phyloP scores from a whole-genome alignment of 495 filamentous ascomycete species.

The Poronia punctata region DNA sequence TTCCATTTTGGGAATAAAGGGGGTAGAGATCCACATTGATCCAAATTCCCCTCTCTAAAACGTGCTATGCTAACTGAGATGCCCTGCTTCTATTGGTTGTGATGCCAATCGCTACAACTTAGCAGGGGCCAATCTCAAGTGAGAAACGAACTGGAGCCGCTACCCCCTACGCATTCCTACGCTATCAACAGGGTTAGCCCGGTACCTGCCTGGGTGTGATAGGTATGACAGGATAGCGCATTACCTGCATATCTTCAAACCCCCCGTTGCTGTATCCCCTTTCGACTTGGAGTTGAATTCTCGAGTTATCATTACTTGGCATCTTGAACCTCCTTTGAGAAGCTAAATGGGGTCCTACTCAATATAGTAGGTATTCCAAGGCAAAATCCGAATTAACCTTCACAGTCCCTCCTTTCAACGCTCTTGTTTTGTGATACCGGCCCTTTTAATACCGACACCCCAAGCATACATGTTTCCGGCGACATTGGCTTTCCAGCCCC shows the following conservation, averaged over 20 bases:
- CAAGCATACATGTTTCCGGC: neutral
- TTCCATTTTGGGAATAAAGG: no score
- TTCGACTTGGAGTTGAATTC: neutral
- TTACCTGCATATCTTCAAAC: constrained; percentile 2
- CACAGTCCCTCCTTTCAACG: neutral
- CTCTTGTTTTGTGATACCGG: neutral
- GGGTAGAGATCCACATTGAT: no score
- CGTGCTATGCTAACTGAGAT: no score
- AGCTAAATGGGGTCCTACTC: constrained; percentile 3
- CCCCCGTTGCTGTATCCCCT: constrained; percentile 1
- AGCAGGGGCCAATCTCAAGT: no score
- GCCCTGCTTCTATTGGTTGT: no score
- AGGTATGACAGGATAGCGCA: neutral
- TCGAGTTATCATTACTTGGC: constrained; percentile 4
- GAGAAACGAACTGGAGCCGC: no score
- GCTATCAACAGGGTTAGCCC: no score
- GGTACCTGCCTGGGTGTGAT: no score
- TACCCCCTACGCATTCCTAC: no score
- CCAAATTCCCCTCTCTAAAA: no score
- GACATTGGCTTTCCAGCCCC: constrained; percentile 4
- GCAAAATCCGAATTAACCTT: neutral
- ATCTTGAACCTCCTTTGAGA: constrained; percentile 13
- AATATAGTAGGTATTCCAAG: no score
- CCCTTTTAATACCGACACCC: constrained; percentile 5
- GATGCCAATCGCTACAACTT: no score